Conservation (phyloP, 306 rosid genomes). For the Lathyrus aphaca region DNA sequence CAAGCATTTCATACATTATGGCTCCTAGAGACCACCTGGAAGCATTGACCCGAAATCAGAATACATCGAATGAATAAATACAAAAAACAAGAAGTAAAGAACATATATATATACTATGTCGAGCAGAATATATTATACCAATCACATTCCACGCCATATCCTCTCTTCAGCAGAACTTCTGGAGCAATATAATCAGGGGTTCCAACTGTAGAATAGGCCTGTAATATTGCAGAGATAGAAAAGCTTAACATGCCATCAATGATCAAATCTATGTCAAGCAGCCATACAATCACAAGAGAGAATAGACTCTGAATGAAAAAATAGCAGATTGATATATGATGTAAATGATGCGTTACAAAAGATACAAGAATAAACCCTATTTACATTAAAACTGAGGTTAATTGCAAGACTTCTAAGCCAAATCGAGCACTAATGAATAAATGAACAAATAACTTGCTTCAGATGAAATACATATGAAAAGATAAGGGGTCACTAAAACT, state of each 20-base stretch:
- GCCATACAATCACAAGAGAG: constrained; percentile 5
- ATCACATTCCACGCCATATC: constrained; percentile 91
- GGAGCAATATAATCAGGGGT: constrained; percentile 95
- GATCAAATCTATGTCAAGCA: constrained; percentile 23
- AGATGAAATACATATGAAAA: no score
- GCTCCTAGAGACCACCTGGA: constrained; percentile 98
- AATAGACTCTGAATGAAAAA: background rate
- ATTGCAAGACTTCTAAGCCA: background rate
- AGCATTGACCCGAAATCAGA: constrained; percentile 40
- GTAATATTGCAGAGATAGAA: constrained; percentile 38
- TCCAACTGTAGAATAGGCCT: constrained; percentile 94
- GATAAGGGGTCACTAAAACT: no score
- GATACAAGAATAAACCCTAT: background rate
- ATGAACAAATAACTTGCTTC: no score
- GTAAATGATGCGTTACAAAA: background rate
- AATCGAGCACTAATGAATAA: no score
- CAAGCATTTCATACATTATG: constrained; percentile 94
- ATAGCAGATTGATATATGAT: background rate
- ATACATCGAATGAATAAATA: constrained; percentile 15
- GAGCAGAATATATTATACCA: constrained; percentile 48
- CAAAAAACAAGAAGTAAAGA: background rate
- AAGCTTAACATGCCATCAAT: constrained; percentile 29
- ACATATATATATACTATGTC: constrained; percentile 17
- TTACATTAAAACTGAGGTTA: background rate
- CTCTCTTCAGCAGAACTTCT: constrained; percentile 78